These are phyloP conservation scores for Lathyrus oleraceus DNA, from an alignment of 306 rosid genomes.

Conservation along the genomic window DNA sequence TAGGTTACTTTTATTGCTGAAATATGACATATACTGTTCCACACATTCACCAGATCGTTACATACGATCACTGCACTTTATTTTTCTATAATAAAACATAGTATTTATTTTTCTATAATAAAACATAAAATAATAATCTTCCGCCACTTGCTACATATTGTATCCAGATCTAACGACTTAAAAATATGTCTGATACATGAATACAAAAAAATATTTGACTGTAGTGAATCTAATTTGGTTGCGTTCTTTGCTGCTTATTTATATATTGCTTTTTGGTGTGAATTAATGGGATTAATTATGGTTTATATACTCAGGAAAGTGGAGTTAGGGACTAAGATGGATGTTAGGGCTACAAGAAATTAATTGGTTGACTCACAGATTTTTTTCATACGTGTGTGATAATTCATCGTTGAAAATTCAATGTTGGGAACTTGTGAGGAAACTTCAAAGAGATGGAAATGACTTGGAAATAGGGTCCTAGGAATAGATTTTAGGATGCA, in stretches of 20 bases:
- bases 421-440: not conserved
- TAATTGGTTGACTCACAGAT: not conserved
- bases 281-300: not conserved
- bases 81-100: not conserved
- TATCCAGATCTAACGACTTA: too few relatives aligned
- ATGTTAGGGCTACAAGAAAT: conserved; percentile 3
- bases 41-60: not conserved
- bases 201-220: too few relatives aligned
- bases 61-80: conserved; percentile 17
- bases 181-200: too few relatives aligned
- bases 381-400: not conserved
- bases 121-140: not conserved
- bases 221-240: too few relatives aligned
- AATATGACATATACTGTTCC: not conserved
- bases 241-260: too few relatives aligned
- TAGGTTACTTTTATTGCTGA: not conserved
- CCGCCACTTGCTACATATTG: not conserved
- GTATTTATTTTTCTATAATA: not conserved
- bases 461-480: not conserved
- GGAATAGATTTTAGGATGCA: not conserved
- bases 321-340: not conserved
- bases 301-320: conserved; percentile 38
- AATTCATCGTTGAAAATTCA: conserved; percentile 12
- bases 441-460: not conserved
- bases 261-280: not conserved